Evolutionary conservation across 169 alveolate species (phyloP).

Genomic region (Babesia divergens): DNA sequence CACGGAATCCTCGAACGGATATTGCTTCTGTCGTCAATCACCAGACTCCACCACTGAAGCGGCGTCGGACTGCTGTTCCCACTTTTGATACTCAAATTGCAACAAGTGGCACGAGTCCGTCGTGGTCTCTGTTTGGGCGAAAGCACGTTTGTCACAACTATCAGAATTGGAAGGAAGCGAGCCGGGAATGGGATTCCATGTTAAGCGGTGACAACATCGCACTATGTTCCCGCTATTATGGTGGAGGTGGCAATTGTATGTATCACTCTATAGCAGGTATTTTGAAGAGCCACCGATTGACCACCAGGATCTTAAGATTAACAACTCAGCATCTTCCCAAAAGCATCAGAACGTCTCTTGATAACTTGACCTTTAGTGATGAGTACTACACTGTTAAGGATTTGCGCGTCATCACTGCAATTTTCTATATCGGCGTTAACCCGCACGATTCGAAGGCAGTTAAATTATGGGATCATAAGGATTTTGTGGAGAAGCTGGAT

Average conservation of each 20-base stretch:
- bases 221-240: conserved; percentile 30
- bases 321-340: background rate
- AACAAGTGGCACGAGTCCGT: no score
- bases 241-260: conserved; percentile 63
- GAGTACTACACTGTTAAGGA: conserved; percentile 27
- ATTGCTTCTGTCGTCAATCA: no score
- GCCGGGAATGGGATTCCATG: background rate
- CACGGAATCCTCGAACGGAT: no score
- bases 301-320: background rate
- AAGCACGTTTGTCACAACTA: background rate
- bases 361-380: background rate
- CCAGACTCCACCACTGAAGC: no score
- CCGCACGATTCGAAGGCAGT: conserved; percentile 38
- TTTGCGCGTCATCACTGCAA: conserved; percentile 35
- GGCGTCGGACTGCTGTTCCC: no score
- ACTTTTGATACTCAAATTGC: no score
- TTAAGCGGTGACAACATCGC: background rate
- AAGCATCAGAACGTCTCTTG: conserved; percentile 8
- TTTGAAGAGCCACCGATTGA: conserved; percentile 14
- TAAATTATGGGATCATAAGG: conserved; percentile 13
- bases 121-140: no score
- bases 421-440: conserved; percentile 49
- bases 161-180: background rate
- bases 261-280: conserved; percentile 45
- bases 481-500: conserved; percentile 23